Evolutionary conservation across 2,329 filamentous ascomycete genomes (phyloP).

Genomic region (Zasmidium citrigriseum): DNA sequence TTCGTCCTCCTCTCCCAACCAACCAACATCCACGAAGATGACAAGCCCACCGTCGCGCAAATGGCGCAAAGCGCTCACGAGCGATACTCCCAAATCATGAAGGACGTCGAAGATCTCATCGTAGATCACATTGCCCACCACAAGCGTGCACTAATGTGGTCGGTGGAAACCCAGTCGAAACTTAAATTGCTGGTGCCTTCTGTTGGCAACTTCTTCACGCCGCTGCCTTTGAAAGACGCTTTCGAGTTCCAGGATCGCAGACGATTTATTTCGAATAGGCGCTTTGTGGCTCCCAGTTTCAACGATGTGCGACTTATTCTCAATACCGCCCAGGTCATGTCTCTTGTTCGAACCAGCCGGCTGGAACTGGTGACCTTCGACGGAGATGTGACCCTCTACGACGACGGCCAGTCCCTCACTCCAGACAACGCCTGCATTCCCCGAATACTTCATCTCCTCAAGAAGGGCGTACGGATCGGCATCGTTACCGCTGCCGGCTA

Average conservation of each 20-base stretch:
- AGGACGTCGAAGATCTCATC: constrained; percentile 87
- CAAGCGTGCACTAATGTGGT: constrained; percentile 45
- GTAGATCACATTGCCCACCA: constrained; percentile 86
- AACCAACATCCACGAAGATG: constrained; percentile 76
- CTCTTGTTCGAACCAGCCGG: constrained; percentile 71
- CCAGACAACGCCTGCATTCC: constrained; percentile 75
- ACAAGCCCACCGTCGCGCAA: constrained; percentile 58
- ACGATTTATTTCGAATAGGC: constrained; percentile 82
- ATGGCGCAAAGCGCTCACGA: constrained; percentile 81
- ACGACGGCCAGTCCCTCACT: constrained; percentile 75
- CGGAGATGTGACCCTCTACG: constrained; percentile 93
- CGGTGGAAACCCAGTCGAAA: constrained; percentile 63
- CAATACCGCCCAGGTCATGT: constrained; percentile 93
- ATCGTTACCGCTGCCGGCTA: constrained; percentile 98
- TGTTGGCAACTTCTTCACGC: constrained; percentile 91
- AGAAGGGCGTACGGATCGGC: constrained; percentile 77
- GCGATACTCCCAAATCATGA: constrained; percentile 92
- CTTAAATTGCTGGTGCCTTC: constrained; percentile 88
- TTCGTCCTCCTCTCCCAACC: constrained; percentile 97
- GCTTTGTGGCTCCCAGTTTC: constrained; percentile 95
- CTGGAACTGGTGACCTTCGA: constrained; percentile 93
- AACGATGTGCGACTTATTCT: constrained; percentile 92
- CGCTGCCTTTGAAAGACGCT: constrained; percentile 80
- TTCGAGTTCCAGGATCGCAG: constrained; percentile 87
- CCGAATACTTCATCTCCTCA: constrained; percentile 69